Evolutionary conservation across 306 rosid species (phyloP), one percentile per base, ranked within the genome.

Genomic region (Castanea mollissima): DNA sequence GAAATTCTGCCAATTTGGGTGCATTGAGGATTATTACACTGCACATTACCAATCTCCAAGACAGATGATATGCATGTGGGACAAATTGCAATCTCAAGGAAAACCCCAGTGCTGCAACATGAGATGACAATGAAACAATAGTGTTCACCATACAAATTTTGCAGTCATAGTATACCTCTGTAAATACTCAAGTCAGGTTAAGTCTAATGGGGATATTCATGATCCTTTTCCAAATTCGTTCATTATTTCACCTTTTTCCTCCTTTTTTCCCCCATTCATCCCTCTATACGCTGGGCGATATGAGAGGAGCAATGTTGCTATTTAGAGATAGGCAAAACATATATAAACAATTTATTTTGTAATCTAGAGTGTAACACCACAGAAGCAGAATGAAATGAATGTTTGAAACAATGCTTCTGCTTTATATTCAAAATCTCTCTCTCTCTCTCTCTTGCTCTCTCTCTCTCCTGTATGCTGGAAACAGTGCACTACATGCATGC

Each of bases 1-100:
- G 78, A 88, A 85, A 82, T 94, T 92, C 88, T 94, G 96, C 86
- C 98, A 94, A 68, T 89, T 86, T 4, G 98, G 98, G 12, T 94
- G 98, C 89, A 80, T 94, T 0, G 93, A 91, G 52, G 90, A 92
- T 72, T 94, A 94, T 75, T 86, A 84, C 86, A 92, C 97, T 0
- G 96, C 98, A 2, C 98, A 92, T 83, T 94, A 92, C 86, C 98
- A 94, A 76, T 94, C 98, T 11, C 98, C 97, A 1, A 84, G 97
- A 60, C 97, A 94, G 84, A 94, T 94, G 97, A 83, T 88, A 11
- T 94, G 98, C 79, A 80, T 94, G 94, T 94, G 98, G 98, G 88
- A 75, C 18, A 94, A 92, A 81, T 62, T 94, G 89, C 89, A 84
- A 80, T 75, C 70, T 5, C 83, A 58, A 25, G 87, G 87, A 27